Evolutionary conservation across 805 yeast genomes (phyloP).

Genomic region (Saturnispora kantuleensis): DNA sequence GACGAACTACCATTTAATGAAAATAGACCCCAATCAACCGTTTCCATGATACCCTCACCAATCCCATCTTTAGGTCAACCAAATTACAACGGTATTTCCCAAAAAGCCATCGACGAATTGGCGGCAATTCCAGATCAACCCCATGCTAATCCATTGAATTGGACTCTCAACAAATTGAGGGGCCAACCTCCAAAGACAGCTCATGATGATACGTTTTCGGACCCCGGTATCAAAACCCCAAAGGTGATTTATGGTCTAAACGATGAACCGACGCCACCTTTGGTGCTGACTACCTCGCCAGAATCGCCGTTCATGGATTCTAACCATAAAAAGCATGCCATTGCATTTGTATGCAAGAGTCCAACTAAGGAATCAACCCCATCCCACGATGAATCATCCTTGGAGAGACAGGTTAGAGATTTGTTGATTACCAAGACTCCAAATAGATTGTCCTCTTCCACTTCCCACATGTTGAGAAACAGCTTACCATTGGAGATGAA

Average conservation of each 20-base stretch:
- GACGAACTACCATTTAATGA: constrained; percentile 20
- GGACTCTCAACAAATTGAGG: constrained; percentile 70
- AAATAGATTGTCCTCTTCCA: constrained; percentile 5
- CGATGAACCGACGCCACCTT: constrained; percentile 17
- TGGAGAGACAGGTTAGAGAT: constrained; percentile 27
- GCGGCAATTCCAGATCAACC: constrained; percentile 82
- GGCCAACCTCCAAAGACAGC: constrained; percentile 35
- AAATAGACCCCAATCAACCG: constrained; percentile 13
- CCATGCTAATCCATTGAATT: constrained; percentile 58
- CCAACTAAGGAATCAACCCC: constrained; percentile 6
- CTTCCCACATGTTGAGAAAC: neutral
- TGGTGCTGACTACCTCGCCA: neutral
- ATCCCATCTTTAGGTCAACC: constrained; percentile 28
- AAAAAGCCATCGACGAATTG: constrained; percentile 59
- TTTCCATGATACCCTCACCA: constrained; percentile 26
- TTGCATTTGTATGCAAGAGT: constrained; percentile 13
- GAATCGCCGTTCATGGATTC: constrained; percentile 2
- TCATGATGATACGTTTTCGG: constrained; percentile 2
- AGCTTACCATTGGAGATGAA: constrained; percentile 11
- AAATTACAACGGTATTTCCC: constrained; percentile 36
- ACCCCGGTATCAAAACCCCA: neutral
- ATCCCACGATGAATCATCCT: constrained; percentile 17
- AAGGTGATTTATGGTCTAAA: constrained; percentile 20
- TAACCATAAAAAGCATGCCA: constrained; percentile 13
- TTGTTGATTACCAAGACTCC: constrained; percentile 22